Evolutionary conservation across 225 moss, liverwort and hornwort species (phyloP).

Genomic region (Ulota crispa): DNA sequence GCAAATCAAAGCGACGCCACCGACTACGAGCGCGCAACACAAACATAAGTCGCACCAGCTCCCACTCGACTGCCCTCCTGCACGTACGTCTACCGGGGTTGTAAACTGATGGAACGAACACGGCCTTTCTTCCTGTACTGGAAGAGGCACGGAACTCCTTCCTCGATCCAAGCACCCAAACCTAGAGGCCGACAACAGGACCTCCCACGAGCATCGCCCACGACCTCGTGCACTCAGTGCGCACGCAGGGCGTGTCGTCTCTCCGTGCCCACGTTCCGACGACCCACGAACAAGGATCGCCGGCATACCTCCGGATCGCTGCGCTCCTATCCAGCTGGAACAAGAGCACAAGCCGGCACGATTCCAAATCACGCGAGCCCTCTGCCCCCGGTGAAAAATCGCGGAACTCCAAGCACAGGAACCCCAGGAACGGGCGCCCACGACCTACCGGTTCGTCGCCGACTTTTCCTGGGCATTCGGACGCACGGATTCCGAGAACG

Average conservation of each 20-base stretch:
- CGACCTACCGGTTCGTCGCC: background rate
- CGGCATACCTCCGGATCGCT: slow-evolving; percentile 1
- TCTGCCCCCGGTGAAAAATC: background rate
- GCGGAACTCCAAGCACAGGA: background rate
- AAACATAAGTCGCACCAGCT: background rate
- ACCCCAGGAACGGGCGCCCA: slow-evolving; percentile 3
- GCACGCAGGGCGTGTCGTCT: background rate
- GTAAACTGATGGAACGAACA: background rate
- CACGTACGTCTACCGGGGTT: background rate
- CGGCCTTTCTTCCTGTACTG: background rate
- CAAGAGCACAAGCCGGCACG: slow-evolving; percentile 7
- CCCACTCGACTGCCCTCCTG: slow-evolving; percentile 3
- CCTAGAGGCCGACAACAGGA: background rate
- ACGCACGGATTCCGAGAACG: background rate
- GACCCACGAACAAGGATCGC: background rate
- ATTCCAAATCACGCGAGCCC: slow-evolving; percentile 2
- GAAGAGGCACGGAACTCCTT: slow-evolving; percentile 5
- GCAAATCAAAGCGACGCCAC: slow-evolving; percentile 14
- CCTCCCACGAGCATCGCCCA: slow-evolving; percentile 14
- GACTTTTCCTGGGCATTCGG: background rate
- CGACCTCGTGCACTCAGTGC: background rate
- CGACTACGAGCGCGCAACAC: background rate
- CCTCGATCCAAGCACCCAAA: slow-evolving; percentile 7
- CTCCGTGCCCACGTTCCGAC: background rate
- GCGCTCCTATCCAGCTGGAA: background rate